Conservation (phyloP, 306 rosid species). For the Vicia sativa region DNA sequence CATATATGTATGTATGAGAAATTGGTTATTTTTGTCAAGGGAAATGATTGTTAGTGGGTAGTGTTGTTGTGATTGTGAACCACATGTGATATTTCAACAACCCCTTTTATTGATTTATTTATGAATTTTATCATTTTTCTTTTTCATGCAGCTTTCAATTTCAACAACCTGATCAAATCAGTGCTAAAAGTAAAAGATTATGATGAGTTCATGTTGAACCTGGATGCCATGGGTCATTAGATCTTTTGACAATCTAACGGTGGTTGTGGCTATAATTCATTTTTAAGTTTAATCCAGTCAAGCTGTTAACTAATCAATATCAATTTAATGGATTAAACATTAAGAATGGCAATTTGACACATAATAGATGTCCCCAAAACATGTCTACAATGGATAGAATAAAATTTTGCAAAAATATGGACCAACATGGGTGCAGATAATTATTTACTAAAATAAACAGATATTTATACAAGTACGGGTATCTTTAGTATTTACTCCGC, state of each 20-base stretch:
- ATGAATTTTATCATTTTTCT: background rate
- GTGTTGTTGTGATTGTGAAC: slow-evolving; percentile 26
- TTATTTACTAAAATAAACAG: no score
- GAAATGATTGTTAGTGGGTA: slow-evolving; percentile 51
- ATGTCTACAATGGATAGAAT: no score
- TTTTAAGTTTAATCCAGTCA: no score
- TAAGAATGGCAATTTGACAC: no score
- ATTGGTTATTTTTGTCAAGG: slow-evolving; percentile 26
- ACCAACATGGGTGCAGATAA: no score
- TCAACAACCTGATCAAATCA: background rate
- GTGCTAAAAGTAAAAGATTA: slow-evolving; percentile 1
- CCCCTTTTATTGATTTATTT: background rate
- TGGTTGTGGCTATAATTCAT: slow-evolving; percentile 42
- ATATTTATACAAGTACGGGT: no score
- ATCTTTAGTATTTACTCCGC: no score
- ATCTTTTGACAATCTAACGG: slow-evolving; percentile 10
- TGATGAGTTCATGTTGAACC: slow-evolving; percentile 41
- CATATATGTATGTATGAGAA: slow-evolving; percentile 16
- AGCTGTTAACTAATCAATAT: no score
- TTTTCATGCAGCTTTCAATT: background rate
- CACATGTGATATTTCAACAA: no score
- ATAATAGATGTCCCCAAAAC: no score
- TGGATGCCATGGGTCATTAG: slow-evolving; percentile 37
- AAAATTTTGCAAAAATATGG: no score
- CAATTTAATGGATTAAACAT: no score